Evolutionary conservation across 805 yeast species (phyloP).

Genomic region (Candida pini): DNA sequence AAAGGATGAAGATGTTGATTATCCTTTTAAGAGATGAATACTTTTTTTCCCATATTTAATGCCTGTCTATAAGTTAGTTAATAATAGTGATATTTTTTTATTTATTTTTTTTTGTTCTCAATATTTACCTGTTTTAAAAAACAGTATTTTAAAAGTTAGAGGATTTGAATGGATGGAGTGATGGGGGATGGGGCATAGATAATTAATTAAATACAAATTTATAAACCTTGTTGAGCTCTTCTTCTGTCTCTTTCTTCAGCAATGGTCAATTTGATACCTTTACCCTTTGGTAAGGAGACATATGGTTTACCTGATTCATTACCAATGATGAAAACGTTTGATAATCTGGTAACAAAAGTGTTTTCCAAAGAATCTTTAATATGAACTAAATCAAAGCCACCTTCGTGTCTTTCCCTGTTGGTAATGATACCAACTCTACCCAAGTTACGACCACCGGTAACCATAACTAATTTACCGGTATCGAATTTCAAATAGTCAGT

Average conservation of each 20-base stretch:
- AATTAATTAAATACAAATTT: constrained; percentile 15
- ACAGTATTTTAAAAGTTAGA: too few species aligned
- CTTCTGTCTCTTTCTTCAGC: constrained; percentile 99
- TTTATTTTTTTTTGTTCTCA: too few species aligned
- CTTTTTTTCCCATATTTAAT: too few species aligned
- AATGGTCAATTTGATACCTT: constrained; percentile 94
- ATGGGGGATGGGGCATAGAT: too few species aligned
- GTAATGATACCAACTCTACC: constrained; percentile 95
- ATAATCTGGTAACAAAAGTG: constrained; percentile 91
- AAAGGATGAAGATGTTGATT: constrained; percentile 74
- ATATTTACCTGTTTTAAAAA: too few species aligned
- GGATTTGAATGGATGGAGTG: too few species aligned
- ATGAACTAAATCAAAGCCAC: constrained; percentile 97
- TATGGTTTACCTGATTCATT: constrained; percentile 86
- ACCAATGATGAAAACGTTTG: constrained; percentile 92
- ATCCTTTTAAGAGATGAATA: constrained; percentile 60
- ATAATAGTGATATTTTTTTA: too few species aligned
- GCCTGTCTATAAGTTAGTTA: too few species aligned
- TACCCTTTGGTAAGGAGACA: constrained; percentile 97
- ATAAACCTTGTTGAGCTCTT: constrained; percentile 72
- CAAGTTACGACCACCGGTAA: constrained; percentile 98
- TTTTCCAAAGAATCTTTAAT: constrained; percentile 91
- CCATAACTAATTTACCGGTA: constrained; percentile 87
- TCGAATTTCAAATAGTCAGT: constrained; percentile 86
- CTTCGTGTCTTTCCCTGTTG: constrained; percentile 97